Base-by-base conservation (phyloP, 2,329 filamentous ascomycete genomes). In the Elsinoe australis region DNA sequence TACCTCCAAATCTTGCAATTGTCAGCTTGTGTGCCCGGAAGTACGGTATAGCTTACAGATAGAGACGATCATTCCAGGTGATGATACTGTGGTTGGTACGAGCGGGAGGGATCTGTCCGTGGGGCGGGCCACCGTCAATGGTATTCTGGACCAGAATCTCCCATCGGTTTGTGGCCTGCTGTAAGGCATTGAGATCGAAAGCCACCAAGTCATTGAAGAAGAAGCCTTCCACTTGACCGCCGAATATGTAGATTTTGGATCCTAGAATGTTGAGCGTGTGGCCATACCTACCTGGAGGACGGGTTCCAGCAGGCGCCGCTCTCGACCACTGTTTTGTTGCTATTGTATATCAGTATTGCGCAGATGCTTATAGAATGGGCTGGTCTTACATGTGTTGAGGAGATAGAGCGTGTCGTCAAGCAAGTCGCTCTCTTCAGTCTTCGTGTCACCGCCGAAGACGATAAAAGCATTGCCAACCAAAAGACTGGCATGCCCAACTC, bases 401-500 rank as follows among this genome's bases (percentile, higher is more conserved):
- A 98, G 76, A 67, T 98, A 98, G 9, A 98, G 72, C 0, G 92
- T 96, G 68, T 98, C 90, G 60, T 98, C 92, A 50, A 98, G 71
- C 41, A 86, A 75, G 66, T 98, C 92, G 24, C 80, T 79, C 61
- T 96, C 92, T 49, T 95, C 88, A 63, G 95, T 84, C 67, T 98
- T 98, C 45, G 92, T 98, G 65, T 98, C 94, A 62, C 92, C 92
- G 42, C 92, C 94, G 62, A 96, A 98, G 9, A 98, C 92, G 57
- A 98, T 98, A 64, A 96, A 98, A 0, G 92, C 92, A 67, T 98
- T 98, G 50, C 94, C 94, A 47, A 98, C 92, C 12, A 98, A 75
- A 59, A 98, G 72, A 71, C 89, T 94, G 15, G 90, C 78, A 69
- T 98, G 92, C 3, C 92, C 92, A 46, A 98, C 92, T 70, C 92